A percentile compares a stretch with the other conserved stretches of the same genome.
Evolutionary conservation across 257 asterid genomes (phyloP).

Genomic region (Galeopsis tetrahit): DNA sequence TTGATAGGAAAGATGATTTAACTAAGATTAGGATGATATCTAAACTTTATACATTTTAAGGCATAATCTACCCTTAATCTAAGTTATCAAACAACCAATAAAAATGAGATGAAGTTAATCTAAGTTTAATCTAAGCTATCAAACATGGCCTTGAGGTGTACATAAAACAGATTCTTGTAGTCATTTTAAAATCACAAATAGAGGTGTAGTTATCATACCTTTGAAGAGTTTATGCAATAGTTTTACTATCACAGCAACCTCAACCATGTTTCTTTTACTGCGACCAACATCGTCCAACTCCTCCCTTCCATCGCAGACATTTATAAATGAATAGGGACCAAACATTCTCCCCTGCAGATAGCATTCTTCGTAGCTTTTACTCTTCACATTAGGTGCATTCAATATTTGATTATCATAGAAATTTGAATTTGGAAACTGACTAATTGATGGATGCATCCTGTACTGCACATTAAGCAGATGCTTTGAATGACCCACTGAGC

Average conservation of each 20-base stretch:
- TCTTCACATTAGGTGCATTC: conserved; percentile 50
- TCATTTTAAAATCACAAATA: no score
- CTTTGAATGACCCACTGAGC: conserved; percentile 53
- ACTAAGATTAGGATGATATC: no score
- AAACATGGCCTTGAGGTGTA: no score
- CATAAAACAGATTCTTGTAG: no score
- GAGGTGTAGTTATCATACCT: conserved; percentile 39
- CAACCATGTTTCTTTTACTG: conserved; percentile 64
- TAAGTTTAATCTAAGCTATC: no score
- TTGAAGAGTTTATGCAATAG: conserved; percentile 52
- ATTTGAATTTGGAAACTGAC: conserved; percentile 51
- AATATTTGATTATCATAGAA: conserved; percentile 47
- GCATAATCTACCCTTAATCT: no score
- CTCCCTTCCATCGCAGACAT: conserved; percentile 53
- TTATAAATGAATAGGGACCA: conserved; percentile 70
- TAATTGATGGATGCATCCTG: conserved; percentile 66
- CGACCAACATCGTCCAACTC: conserved; percentile 51
- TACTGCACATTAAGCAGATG: conserved; percentile 57
- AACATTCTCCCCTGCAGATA: conserved; percentile 53
- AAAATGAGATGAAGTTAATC: no score
- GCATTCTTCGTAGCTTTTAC: conserved; percentile 29
- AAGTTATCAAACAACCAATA: no score
- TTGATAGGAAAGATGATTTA: no score
- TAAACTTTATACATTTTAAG: no score
- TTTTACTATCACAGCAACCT: conserved; percentile 56